These are phyloP conservation scores for Epichloe bromicola DNA, from an alignment of 2,329 filamentous ascomycete genomes.

Conservation along the genomic window DNA sequence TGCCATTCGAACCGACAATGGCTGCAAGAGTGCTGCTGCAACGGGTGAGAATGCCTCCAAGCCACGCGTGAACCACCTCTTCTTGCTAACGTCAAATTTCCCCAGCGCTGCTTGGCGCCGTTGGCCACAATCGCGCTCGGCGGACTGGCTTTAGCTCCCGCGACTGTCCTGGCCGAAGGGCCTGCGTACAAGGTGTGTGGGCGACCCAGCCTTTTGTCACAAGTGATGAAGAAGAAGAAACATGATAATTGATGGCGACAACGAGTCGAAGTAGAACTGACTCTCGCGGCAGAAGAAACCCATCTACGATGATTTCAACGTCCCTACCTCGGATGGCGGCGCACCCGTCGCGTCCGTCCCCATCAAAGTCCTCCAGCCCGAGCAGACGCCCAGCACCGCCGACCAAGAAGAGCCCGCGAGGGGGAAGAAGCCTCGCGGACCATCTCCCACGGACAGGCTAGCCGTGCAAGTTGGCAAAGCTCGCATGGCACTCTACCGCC, in stretches of 20 bases:
- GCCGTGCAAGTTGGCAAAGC: slow-evolving; percentile 68
- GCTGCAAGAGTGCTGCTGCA: slow-evolving; percentile 46
- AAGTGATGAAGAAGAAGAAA: neutral
- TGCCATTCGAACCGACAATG: slow-evolving; percentile 38
- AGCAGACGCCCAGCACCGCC: slow-evolving; percentile 13
- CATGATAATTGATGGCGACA: neutral
- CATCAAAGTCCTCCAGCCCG: slow-evolving; percentile 12
- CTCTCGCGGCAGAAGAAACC: slow-evolving; percentile 40
- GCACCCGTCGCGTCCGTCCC: slow-evolving; percentile 17
- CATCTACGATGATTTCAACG: slow-evolving; percentile 66
- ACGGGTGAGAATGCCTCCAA: slow-evolving; percentile 29
- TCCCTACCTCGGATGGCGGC: slow-evolving; percentile 15
- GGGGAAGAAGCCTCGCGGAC: slow-evolving; percentile 25
- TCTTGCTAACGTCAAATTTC: slow-evolving; percentile 16
- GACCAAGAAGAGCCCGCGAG: slow-evolving; percentile 20
- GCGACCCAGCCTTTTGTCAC: neutral
- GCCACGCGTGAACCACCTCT: slow-evolving; percentile 6
- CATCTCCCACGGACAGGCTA: slow-evolving; percentile 81
- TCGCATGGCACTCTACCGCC: slow-evolving; percentile 67
- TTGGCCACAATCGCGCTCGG: slow-evolving; percentile 39
- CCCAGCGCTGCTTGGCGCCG: slow-evolving; percentile 39
- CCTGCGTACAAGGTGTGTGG: slow-evolving; percentile 23
- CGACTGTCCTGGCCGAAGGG: slow-evolving; percentile 38
- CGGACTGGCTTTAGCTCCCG: slow-evolving; percentile 33
- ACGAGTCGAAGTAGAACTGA: neutral